Base-by-base conservation (phyloP, 148 eudicot species). In the Silene uniflora region DNA sequence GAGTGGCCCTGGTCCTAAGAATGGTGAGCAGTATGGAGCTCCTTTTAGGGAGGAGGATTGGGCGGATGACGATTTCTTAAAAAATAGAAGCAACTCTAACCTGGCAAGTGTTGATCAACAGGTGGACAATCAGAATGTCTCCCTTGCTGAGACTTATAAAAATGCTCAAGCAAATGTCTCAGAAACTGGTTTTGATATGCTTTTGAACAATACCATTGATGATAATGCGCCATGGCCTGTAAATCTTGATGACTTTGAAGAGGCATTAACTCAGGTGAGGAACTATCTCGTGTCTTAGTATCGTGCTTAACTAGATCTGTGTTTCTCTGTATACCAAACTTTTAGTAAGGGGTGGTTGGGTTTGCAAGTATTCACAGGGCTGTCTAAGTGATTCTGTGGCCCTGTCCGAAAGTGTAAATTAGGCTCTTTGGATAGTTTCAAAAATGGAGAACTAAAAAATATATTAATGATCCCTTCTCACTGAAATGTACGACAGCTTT, bases 11-110 rank as follows among this genome's bases (percentile, higher is more conserved):
- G 99, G 99, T 58, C 99, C 99, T 24, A 95, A 91, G 58, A 95
- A 95, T 63, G 99, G 99, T 21, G 99, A 95, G 86, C 92, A 95
- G 72, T 95, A 95, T 81, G 96, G 96, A 69, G 99, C 99, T 14
- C 96, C 87, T 6, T 95, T 95, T 76, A 84, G 80, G 69, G 99
- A 95, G 90, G 97, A 95, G 79, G 96, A 89, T 10, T 95, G 99
- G 99, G 81, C 55, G 65, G 92, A 90, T 70, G 93, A 89, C 54
- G 90, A 90, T 23, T 35, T 63, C 74, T 39, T 70, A 7, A 72
- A 72, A 69, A 81, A 62, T 21, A 79, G 60, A 47, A 74, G 56
- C n/a, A 69, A 23, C 18, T 21, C 62, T 67, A 83, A 73, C 68
- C 71, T 73, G 47, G 80, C 73, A 42, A 80, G 49, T 74, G 66